Percentiles rank a stretch among this genome's conserved stretches.
These are phyloP conservation scores for Amborella trichopoda DNA, from an alignment of 164 flowering plant species.

Conservation along the genomic window DNA sequence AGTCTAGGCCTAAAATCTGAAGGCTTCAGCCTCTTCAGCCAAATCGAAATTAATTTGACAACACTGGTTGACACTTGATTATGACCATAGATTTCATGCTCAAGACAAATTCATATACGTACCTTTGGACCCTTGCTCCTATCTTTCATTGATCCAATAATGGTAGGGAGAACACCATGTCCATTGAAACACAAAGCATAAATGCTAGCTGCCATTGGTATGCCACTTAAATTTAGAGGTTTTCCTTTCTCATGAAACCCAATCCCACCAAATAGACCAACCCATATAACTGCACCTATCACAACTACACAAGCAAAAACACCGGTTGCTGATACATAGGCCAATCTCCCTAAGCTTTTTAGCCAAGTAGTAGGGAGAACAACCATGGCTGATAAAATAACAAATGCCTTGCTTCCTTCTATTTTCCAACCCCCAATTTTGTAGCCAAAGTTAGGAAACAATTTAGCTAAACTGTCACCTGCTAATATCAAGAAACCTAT, in stretches of 20 bases:
- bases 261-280: background rate
- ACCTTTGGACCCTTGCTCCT: background rate
- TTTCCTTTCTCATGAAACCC: conserved; percentile 3
- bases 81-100: no score
- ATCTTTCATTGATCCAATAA: conserved; percentile 1
- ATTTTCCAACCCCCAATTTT: background rate
- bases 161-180: conserved; percentile 1
- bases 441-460: conserved; percentile 6
- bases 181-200: background rate
- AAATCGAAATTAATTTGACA: no score
- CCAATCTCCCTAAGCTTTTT: background rate
- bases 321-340: conserved; percentile 1
- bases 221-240: background rate
- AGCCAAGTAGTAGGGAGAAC: conserved; percentile 3
- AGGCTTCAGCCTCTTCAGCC: no score
- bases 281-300: background rate
- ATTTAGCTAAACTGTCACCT: conserved; percentile 11
- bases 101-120: no score
- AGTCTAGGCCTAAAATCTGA: no score
- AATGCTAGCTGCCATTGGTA: background rate
- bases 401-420: conserved; percentile 8
- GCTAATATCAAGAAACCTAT: conserved; percentile 2
- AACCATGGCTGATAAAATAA: background rate
- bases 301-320: background rate
- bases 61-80: no score